Conservation (phyloP, 495 filamentous ascomycete genomes). For the Delitschia confertaspora region DNA sequence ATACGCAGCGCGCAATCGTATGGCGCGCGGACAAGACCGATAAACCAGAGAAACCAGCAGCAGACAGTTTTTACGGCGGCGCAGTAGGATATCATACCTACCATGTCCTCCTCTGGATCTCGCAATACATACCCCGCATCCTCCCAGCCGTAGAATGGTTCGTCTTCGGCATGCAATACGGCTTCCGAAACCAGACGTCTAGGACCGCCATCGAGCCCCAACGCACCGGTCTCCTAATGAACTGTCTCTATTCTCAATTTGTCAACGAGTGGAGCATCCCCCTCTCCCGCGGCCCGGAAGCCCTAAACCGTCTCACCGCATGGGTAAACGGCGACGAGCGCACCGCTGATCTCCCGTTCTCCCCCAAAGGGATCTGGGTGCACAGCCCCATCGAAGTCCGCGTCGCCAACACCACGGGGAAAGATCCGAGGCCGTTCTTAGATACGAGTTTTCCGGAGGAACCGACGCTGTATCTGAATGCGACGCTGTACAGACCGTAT, state of each 20-base stretch:
- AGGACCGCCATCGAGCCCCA: slow-evolving; percentile 70
- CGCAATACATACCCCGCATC: slow-evolving; percentile 67
- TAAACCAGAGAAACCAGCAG: slow-evolving; percentile 41
- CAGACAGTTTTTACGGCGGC: slow-evolving; percentile 67
- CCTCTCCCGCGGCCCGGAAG: slow-evolving; percentile 79
- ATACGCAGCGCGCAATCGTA: slow-evolving; percentile 72
- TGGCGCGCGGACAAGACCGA: slow-evolving; percentile 76
- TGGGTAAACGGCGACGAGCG: slow-evolving; percentile 66
- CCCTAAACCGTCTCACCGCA: slow-evolving; percentile 67
- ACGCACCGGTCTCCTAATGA: slow-evolving; percentile 76
- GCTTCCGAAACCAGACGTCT: slow-evolving; percentile 59
- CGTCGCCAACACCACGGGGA: slow-evolving; percentile 62
- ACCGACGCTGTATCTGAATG: slow-evolving; percentile 89
- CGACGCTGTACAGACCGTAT: slow-evolving; percentile 90
- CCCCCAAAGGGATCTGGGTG: slow-evolving; percentile 67
- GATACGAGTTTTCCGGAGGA: slow-evolving; percentile 59
- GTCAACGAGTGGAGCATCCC: slow-evolving; percentile 98
- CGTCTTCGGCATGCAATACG: slow-evolving; percentile 92
- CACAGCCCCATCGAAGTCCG: slow-evolving; percentile 92
- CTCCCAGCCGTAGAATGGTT: slow-evolving; percentile 87
- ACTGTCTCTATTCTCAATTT: slow-evolving; percentile 92
- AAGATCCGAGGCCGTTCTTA: slow-evolving; percentile 60
- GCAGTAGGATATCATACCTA: slow-evolving; percentile 77
- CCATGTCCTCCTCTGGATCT: slow-evolving; percentile 72
- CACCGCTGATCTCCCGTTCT: slow-evolving; percentile 64